A percentile compares a stretch with the other conserved stretches of the same genome.
These are phyloP conservation scores for Capsicum rhomboideum DNA, from an alignment of 257 asterid genomes.

Conservation along the genomic window DNA sequence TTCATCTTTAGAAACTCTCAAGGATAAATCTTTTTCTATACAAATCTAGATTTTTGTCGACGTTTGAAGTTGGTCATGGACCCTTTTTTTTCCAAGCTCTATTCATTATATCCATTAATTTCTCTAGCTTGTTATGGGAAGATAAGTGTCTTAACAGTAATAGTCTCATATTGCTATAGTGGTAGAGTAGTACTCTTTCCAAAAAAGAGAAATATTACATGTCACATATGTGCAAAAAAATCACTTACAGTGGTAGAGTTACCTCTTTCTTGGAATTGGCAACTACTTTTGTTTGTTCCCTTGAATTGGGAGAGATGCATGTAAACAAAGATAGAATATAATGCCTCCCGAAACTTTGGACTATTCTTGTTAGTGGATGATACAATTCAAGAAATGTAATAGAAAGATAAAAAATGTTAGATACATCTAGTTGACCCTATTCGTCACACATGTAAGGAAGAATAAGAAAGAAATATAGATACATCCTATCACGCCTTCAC, in stretches of 20 bases:
- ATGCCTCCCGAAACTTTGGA: neutral
- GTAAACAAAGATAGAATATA: neutral
- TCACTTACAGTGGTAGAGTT: neutral
- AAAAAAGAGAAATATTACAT: neutral
- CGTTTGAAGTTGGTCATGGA: too few species aligned
- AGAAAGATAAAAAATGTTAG: neutral
- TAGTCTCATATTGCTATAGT: neutral
- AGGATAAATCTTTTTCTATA: too few species aligned
- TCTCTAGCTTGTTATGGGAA: too few species aligned
- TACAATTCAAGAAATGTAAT: neutral
- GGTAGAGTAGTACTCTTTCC: neutral
- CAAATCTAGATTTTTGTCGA: too few species aligned
- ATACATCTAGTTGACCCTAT: too few species aligned
- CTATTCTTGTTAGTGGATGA: neutral
- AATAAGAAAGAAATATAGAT: too few species aligned
- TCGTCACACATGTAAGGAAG: too few species aligned
- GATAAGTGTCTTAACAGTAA: neutral
- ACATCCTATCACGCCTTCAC: neutral
- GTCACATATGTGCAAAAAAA: neutral
- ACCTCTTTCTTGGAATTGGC: neutral
- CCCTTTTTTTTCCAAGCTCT: too few species aligned
- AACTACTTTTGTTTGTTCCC: neutral
- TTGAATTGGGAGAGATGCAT: too few species aligned
- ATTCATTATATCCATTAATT: too few species aligned
- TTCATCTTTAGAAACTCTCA: too few species aligned